These are phyloP conservation scores for Cucurbita maxima DNA, from an alignment of 306 rosid species.

Conservation along the genomic window DNA sequence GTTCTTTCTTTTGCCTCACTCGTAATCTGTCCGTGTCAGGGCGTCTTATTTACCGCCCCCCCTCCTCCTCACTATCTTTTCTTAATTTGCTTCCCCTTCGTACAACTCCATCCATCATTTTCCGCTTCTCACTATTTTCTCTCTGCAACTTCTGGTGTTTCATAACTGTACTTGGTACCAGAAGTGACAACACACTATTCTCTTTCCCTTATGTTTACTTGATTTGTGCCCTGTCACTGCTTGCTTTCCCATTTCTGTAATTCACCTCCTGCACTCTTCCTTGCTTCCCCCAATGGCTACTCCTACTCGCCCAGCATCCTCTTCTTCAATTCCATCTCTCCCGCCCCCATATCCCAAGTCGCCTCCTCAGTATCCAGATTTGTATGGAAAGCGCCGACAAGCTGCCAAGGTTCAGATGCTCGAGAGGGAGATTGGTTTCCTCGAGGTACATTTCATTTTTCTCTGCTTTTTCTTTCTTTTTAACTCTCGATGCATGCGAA, in stretches of 20 bases:
- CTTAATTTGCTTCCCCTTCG: neutral
- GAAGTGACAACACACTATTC: constrained; percentile 1
- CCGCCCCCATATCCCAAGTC: constrained; percentile 94
- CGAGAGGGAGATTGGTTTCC: constrained; percentile 68
- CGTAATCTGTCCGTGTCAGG: neutral
- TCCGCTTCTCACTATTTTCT: neutral
- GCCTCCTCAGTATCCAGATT: constrained; percentile 82
- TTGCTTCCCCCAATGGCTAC: neutral
- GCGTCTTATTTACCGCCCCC: neutral
- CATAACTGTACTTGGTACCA: neutral
- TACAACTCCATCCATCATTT: neutral
- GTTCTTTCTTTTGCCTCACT: neutral
- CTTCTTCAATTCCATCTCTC: constrained; percentile 24
- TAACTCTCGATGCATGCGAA: neutral
- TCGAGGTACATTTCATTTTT: constrained; percentile 34
- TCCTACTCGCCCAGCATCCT: neutral
- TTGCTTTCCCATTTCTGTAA: neutral
- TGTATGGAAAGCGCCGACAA: constrained; percentile 88
- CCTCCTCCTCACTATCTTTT: neutral
- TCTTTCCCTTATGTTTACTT: neutral
- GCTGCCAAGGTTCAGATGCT: constrained; percentile 75
- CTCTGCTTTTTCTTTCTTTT: neutral
- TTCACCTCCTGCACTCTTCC: neutral
- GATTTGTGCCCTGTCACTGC: neutral
- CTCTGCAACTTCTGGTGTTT: neutral